Percentiles rank a stretch among this genome's conserved stretches.
phyloP scores from a whole-genome alignment of 495 filamentous ascomycete species.

The Neurospora tetrasperma region DNA sequence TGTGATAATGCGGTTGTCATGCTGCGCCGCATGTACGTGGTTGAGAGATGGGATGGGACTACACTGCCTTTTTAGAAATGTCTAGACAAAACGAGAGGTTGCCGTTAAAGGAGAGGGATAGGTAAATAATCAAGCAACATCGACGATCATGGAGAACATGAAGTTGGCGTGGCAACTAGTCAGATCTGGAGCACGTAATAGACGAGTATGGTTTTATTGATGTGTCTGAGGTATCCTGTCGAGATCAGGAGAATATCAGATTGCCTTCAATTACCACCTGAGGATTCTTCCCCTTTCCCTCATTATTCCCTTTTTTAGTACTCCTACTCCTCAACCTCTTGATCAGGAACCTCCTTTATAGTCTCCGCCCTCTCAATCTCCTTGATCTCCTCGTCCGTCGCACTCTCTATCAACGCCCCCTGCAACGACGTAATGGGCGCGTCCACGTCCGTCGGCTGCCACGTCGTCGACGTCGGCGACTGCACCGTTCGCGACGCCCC shows the following conservation, averaged over 20 bases:
- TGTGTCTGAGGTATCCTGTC: neutral
- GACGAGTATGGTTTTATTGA: neutral
- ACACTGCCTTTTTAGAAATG: neutral
- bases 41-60: neutral
- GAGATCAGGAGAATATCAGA: neutral
- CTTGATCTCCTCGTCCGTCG: conserved; percentile 27
- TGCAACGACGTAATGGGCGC: conserved; percentile 22
- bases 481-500: conserved; percentile 24
- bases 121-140: neutral
- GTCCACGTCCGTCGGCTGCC: conserved; percentile 33
- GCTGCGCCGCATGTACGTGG: neutral
- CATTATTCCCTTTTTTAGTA: neutral
- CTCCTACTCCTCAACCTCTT: conserved; percentile 16
- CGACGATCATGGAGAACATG: neutral
- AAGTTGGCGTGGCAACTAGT: neutral
- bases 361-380: conserved; percentile 29
- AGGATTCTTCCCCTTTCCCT: neutral
- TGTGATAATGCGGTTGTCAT: neutral
- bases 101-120: neutral
- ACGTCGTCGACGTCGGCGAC: conserved; percentile 34
- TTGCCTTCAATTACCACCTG: neutral
- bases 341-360: conserved; percentile 25
- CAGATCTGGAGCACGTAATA: neutral
- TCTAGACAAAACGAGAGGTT: neutral
- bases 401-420: conserved; percentile 20